Conservation (phyloP, 1,139 yeast genomes). For the Zygosaccharomyces pseudobailii region DNA sequence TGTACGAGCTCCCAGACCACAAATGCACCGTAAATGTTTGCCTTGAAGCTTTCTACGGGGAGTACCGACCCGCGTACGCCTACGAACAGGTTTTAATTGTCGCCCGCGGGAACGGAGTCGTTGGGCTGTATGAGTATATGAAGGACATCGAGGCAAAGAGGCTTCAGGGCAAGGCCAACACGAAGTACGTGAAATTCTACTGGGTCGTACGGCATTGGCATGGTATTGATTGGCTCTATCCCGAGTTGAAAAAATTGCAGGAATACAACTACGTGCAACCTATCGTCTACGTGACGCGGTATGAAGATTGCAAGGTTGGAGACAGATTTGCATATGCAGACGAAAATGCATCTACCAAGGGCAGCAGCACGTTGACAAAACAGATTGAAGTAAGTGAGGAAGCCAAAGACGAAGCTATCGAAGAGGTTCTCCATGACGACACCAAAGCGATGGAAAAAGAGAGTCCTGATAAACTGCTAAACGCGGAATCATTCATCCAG, state of each 20-base stretch:
- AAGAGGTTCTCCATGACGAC: neutral
- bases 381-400: neutral
- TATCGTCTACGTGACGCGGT: constrained; percentile 12
- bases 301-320: neutral
- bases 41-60: constrained; percentile 61
- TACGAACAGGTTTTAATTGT: constrained; percentile 51
- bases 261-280: constrained; percentile 9
- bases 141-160: constrained; percentile 20
- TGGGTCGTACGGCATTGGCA: constrained; percentile 47
- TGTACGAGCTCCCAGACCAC: constrained; percentile 18
- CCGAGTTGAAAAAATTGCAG: constrained; percentile 10
- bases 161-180: constrained; percentile 11
- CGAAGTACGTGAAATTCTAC: constrained; percentile 38
- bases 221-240: constrained; percentile 15
- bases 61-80: constrained; percentile 45
- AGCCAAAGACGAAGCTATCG: neutral
- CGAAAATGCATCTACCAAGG: neutral
- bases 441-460: neutral
- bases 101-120: constrained; percentile 71
- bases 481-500: neutral
- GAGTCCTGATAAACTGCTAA: neutral
- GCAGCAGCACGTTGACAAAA: neutral
- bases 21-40: constrained; percentile 32
- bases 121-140: constrained; percentile 43
- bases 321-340: neutral